phyloP scores from a whole-genome alignment of 2,329 filamentous ascomycete species.

The Rhexocercosporidium sp. region DNA sequence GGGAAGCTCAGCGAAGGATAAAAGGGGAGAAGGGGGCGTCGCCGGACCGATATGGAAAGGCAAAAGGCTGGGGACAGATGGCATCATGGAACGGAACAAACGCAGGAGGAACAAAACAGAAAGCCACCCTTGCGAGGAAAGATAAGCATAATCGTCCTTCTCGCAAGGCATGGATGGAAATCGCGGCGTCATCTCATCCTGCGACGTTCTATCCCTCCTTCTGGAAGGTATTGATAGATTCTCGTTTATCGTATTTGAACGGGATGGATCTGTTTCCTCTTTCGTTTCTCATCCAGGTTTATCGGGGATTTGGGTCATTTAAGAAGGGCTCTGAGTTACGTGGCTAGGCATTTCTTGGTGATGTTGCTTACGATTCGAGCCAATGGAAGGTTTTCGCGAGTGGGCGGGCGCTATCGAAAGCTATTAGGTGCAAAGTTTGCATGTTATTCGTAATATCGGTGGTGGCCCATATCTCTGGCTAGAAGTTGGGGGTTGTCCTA shows the following conservation, averaged over 20 bases:
- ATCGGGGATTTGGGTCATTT: not conserved
- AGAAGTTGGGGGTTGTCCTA: not conserved
- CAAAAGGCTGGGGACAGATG: not conserved
- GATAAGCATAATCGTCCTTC: conserved; percentile 10
- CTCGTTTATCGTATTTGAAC: not conserved
- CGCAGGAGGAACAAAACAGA: not conserved
- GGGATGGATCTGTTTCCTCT: not conserved
- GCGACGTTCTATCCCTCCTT: not conserved
- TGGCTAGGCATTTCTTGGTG: not conserved
- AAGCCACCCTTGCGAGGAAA: not conserved
- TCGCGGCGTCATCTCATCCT: not conserved
- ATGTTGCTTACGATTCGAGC: not conserved
- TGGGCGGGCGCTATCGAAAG: conserved; percentile 1
- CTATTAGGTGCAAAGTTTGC: not conserved
- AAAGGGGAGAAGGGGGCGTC: not conserved
- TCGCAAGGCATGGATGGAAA: not conserved
- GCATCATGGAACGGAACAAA: not conserved
- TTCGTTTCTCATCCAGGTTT: not conserved
- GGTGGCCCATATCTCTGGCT: not conserved
- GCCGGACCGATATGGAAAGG: not conserved
- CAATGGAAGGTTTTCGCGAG: conserved; percentile 3
- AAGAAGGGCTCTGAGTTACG: not conserved
- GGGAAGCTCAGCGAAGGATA: not conserved
- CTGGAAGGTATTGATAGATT: not conserved
- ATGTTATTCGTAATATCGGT: not conserved